These are phyloP conservation scores for Saccharum spontaneum DNA, from an alignment of 176 grass and related monocot species.

Conservation along the genomic window DNA sequence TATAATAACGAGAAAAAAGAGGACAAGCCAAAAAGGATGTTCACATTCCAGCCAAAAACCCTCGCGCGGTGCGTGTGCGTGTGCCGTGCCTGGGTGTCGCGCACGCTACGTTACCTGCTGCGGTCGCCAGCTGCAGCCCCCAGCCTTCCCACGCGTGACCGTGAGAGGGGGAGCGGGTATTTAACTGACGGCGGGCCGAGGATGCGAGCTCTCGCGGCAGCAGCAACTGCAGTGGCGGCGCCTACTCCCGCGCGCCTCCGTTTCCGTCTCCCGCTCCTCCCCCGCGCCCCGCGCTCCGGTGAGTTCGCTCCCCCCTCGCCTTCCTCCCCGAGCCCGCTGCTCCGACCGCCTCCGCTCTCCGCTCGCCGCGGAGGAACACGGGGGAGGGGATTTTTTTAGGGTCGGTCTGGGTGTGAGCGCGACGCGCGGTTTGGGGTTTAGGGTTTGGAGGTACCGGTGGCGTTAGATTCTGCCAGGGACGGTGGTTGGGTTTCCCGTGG, in stretches of 20 bases:
- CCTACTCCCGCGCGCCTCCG: slow-evolving; percentile 20
- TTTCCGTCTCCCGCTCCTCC: neutral
- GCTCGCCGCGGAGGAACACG: neutral
- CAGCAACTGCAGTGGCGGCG: slow-evolving; percentile 48
- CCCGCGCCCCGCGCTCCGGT: slow-evolving; percentile 33
- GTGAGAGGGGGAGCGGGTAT: neutral
- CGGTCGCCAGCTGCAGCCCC: neutral
- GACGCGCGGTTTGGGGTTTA: neutral
- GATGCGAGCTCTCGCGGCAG: slow-evolving; percentile 48
- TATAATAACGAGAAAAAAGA: too few species aligned
- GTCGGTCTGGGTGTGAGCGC: neutral
- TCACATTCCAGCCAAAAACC: neutral
- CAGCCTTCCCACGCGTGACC: neutral
- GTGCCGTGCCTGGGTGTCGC: neutral
- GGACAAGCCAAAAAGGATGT: too few species aligned
- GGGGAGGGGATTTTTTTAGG: slow-evolving; percentile 6
- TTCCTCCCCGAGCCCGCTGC: neutral
- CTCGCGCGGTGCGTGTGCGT: neutral
- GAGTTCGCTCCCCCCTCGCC: neutral
- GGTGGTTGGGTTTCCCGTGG: neutral
- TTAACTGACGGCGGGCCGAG: slow-evolving; percentile 25
- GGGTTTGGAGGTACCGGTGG: neutral
- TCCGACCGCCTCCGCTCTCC: neutral
- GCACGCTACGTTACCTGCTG: neutral
- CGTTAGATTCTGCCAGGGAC: neutral